A percentile compares a stretch with the other conserved stretches of the same genome.
Conservation (phyloP, 805 yeast species). For the Alloascoidea hylecoeti region DNA sequence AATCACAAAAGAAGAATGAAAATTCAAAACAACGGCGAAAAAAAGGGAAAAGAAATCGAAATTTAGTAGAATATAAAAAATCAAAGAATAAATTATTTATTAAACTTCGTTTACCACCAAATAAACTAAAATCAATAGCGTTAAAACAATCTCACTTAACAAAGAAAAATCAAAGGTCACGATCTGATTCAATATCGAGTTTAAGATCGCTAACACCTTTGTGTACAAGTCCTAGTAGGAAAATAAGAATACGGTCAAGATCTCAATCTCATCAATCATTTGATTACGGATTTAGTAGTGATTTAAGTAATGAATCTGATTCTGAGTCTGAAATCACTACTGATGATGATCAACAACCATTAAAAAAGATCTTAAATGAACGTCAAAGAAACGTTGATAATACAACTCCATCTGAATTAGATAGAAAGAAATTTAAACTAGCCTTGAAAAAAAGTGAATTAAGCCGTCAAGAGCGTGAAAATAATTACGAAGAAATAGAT, state of each 20-base stretch:
- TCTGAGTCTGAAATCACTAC: conserved; percentile 1
- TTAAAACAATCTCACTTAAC: background rate
- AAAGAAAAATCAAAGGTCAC: conserved; percentile 1
- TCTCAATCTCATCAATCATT: background rate
- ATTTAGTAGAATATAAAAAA: background rate
- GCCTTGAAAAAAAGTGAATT: conserved; percentile 6
- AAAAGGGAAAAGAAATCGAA: background rate
- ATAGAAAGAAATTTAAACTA: conserved; percentile 13
- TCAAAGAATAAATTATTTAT: background rate
- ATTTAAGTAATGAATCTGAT: background rate
- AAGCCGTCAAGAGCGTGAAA: no score
- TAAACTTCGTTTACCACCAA: background rate
- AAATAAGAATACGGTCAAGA: background rate
- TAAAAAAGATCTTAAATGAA: conserved; percentile 6
- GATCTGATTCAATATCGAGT: background rate
- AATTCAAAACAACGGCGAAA: background rate
- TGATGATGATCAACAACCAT: background rate
- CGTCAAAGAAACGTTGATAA: conserved; percentile 18
- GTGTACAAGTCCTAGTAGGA: background rate
- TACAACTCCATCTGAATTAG: conserved; percentile 16
- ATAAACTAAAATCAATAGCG: background rate
- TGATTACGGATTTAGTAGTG: background rate
- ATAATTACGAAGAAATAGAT: no score
- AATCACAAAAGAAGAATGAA: background rate
- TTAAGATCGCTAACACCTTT: background rate